Percentiles rank a stretch among this genome's conserved stretches.
Conservation (phyloP, 805 yeast genomes). For the Pichia insulana region DNA sequence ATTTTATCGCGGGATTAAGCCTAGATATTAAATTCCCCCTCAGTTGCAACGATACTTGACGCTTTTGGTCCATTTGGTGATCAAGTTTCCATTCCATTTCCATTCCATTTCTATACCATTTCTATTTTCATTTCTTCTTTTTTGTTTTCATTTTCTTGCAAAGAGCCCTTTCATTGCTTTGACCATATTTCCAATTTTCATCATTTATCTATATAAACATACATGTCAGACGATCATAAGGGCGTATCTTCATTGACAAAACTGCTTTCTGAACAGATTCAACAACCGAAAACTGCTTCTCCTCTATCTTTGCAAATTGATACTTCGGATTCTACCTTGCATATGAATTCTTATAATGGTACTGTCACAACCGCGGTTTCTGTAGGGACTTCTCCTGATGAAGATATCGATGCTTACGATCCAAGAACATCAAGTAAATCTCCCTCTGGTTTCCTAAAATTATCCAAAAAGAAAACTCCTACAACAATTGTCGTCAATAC, state of each 20-base stretch:
- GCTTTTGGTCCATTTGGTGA: too few species aligned
- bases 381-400: conserved; percentile 27
- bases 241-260: conserved; percentile 28
- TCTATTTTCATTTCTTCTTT: too few species aligned
- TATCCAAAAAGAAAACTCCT: not conserved
- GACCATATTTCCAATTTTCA: too few species aligned
- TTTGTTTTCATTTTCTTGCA: too few species aligned
- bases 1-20: not conserved
- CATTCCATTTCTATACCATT: too few species aligned
- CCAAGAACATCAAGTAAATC: conserved; percentile 6
- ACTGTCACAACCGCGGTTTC: conserved; percentile 29
- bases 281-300: conserved; percentile 8
- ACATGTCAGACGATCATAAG: conserved; percentile 12
- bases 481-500: not conserved
- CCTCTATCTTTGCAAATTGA: conserved; percentile 11
- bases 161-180: too few species aligned
- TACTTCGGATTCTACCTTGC: not conserved
- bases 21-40: too few species aligned
- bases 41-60: too few species aligned
- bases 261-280: conserved; percentile 25
- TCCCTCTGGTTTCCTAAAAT: not conserved
- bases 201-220: too few species aligned
- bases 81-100: too few species aligned
- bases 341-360: conserved; percentile 15
- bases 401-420: conserved; percentile 12